These are phyloP conservation scores for Stachybotrys chlorohalonatus DNA, from an alignment of 2,329 filamentous ascomycete species.

Conservation along the genomic window DNA sequence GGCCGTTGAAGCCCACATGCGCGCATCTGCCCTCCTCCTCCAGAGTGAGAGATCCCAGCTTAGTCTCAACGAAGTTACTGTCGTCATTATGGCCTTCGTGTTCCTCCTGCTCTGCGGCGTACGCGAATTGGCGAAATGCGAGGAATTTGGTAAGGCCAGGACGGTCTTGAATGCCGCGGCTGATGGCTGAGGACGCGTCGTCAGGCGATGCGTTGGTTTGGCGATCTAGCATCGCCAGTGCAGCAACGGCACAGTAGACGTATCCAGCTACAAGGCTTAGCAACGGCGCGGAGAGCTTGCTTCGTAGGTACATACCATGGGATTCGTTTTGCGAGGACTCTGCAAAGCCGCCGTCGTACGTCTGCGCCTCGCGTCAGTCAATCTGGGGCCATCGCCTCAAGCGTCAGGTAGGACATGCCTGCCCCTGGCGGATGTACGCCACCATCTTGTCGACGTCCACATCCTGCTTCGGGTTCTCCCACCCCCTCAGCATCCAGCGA, in stretches of 20 bases:
- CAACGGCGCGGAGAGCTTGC: neutral
- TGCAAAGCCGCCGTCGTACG: slow-evolving; percentile 77
- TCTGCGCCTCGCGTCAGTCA: slow-evolving; percentile 32
- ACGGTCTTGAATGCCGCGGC: slow-evolving; percentile 24
- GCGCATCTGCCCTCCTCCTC: slow-evolving; percentile 19
- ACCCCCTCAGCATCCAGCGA: slow-evolving; percentile 70
- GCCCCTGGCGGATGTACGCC: slow-evolving; percentile 58
- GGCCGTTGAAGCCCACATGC: slow-evolving; percentile 76
- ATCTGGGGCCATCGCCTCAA: neutral
- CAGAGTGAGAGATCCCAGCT: slow-evolving; percentile 22
- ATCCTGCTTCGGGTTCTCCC: slow-evolving; percentile 53
- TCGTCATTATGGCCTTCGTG: slow-evolving; percentile 34
- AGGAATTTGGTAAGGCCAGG: slow-evolving; percentile 43
- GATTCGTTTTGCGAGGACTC: slow-evolving; percentile 74
- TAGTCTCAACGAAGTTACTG: slow-evolving; percentile 24
- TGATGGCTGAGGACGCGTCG: slow-evolving; percentile 15
- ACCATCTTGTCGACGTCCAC: slow-evolving; percentile 66
- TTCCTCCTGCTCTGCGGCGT: slow-evolving; percentile 38
- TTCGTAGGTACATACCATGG: slow-evolving; percentile 50
- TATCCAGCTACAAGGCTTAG: slow-evolving; percentile 57
- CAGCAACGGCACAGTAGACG: slow-evolving; percentile 78
- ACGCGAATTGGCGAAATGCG: slow-evolving; percentile 54
- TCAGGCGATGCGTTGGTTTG: slow-evolving; percentile 17
- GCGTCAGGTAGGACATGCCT: slow-evolving; percentile 21
- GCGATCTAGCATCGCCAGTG: slow-evolving; percentile 65